Conservation (phyloP, 306 rosid species). For the Clitoria ternatea region DNA sequence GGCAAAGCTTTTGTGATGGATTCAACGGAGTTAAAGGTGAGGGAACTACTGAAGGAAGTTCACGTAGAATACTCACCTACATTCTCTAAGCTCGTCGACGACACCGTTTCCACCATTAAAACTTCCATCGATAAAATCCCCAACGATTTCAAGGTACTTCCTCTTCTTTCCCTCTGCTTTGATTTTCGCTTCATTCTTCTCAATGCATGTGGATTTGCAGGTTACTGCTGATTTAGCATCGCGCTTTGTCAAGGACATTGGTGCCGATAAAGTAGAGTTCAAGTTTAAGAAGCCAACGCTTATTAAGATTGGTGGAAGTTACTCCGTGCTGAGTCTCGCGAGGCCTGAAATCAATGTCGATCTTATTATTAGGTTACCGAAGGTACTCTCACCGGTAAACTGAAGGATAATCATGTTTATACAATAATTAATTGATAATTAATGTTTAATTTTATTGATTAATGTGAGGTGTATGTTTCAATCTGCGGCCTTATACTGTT, state of each 20-base stretch:
- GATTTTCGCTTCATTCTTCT: neutral
- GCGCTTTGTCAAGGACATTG: constrained; percentile 72
- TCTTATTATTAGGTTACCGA: constrained; percentile 68
- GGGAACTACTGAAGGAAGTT: constrained; percentile 69
- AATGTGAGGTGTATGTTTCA: neutral
- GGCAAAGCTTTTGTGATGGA: constrained; percentile 9
- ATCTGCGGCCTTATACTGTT: neutral
- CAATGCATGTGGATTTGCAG: constrained; percentile 28
- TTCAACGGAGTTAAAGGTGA: constrained; percentile 52
- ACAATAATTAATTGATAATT: neutral
- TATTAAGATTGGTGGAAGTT: constrained; percentile 65
- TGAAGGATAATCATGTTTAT: neutral
- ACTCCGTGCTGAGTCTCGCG: constrained; percentile 47
- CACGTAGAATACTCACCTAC: constrained; percentile 34
- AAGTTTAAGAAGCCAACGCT: constrained; percentile 61
- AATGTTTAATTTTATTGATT: neutral
- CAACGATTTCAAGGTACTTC: constrained; percentile 42
- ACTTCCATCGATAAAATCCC: constrained; percentile 56
- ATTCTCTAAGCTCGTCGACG: constrained; percentile 45
- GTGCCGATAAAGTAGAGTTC: constrained; percentile 83
- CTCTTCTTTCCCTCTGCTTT: neutral
- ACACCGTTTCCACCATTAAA: constrained; percentile 52
- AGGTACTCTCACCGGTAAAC: constrained; percentile 38
- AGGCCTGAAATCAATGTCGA: constrained; percentile 68
- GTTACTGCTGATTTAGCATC: constrained; percentile 60